Evolutionary conservation across 2,329 filamentous ascomycete genomes (phyloP).

Genomic region (Pseudocercospora vitis): DNA sequence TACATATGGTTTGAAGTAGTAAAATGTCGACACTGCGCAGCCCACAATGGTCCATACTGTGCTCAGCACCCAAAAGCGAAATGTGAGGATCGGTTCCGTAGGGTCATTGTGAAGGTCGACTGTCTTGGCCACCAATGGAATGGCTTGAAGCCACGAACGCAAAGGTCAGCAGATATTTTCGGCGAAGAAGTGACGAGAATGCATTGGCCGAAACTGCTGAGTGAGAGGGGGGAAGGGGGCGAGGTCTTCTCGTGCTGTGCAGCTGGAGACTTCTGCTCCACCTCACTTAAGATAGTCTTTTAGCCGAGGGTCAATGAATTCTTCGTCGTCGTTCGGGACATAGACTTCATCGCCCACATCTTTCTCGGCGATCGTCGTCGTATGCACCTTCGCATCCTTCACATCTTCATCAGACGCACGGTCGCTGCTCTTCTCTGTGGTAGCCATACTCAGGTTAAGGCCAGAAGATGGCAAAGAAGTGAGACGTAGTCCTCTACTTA

Average conservation of each 20-base stretch:
- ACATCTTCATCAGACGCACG: not conserved
- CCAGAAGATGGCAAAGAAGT: not conserved
- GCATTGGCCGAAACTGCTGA: too few species aligned
- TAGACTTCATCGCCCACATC: conserved; percentile 5
- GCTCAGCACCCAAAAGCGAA: conserved; percentile 23
- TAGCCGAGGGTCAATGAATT: conserved; percentile 19
- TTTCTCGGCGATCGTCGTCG: not conserved
- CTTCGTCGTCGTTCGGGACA: conserved; percentile 14
- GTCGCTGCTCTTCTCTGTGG: not conserved
- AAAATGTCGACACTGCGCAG: conserved; percentile 21
- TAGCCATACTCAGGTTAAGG: not conserved
- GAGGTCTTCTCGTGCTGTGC: too few species aligned
- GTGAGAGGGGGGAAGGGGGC: too few species aligned
- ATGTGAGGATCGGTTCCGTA: conserved; percentile 22
- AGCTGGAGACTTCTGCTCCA: too few species aligned
- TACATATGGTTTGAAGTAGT: conserved; percentile 24
- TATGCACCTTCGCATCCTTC: not conserved
- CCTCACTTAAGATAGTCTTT: conserved; percentile 14
- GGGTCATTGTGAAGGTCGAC: conserved; percentile 20
- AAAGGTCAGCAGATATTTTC: not conserved
- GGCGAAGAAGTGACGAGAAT: too few species aligned
- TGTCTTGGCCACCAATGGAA: conserved; percentile 15
- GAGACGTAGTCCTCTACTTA: not conserved
- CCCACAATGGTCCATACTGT: conserved; percentile 22
- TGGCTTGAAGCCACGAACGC: not conserved